Base-by-base conservation (phyloP, 2,329 filamentous ascomycete species). In the Penicillium aurantiogriseum region DNA sequence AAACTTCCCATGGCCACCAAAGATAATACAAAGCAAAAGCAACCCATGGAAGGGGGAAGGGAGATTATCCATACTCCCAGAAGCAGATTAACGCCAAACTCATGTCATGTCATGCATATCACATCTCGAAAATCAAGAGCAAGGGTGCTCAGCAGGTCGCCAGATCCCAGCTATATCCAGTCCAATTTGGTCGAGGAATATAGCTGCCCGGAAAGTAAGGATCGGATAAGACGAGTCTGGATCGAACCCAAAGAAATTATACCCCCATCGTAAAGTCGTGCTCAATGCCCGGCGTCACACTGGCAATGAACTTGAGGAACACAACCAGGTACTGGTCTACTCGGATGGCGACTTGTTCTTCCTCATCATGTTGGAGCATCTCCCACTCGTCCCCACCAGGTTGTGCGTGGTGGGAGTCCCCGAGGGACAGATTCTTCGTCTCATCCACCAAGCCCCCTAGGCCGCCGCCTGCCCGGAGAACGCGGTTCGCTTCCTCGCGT, bases 191-290 rank as follows among this genome's bases (percentile, higher is more conserved):
- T 10, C 1, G 8, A 13, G 8, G 4, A 29, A 38, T 29, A 42
- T 35, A 40, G 49, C n/a, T 35, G 29, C 21, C 11, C 17, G 17
- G 13, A 2, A 33, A 19, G 21, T 38, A 27, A 43, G 21, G 17
- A n/a, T 11, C 5, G 5, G 29, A 21, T 17, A 33, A n/a, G 44
- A 51, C 7, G 11, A 35, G 21, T 6, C 33, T 31, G 5, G 17
- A 38, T 44, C 19, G 43, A 45, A 43, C 17, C 10, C 47, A 47
- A 44, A 40, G 4, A 11, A 36, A 50, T 81, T 81, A 96, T 39
- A 96, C 88, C 6, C 91, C 90, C 92, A 97, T 97, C 0, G 93
- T 97, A 74, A 95, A 97, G 74, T 97, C 93, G 75, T 97, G 91
- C 77, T 97, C 93, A 75, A 99, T 97, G 47, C 92, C 92, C 6